Base-by-base conservation (phyloP, 2,329 filamentous ascomycete genomes). In the Fusarium transvaalense region DNA sequence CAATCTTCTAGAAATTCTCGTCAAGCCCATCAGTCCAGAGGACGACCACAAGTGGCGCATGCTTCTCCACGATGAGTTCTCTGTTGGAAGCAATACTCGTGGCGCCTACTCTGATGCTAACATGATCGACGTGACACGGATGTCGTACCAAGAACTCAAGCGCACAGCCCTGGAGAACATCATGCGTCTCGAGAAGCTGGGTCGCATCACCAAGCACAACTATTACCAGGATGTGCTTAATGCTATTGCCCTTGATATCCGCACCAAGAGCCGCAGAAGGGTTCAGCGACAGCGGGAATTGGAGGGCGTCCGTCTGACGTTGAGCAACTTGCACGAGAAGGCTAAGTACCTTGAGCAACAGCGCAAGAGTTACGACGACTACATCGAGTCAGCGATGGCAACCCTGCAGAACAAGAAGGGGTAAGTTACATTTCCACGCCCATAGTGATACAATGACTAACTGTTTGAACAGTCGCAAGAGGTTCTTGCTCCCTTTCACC, bases 161-260 rank as follows among this genome's bases (percentile, higher is more conserved):
- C 89, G 93, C 54, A 96, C 91, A 61, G 94, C 94, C 5, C 85
- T 99, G 9, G 94, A 99, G 79, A 98, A 98, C 75, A 93, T 99
- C 63, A 89, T 99, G 82, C 87, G 89, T 17, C 87, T 99, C 38
- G 95, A 99, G 80, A 89, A 92, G 69, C 86, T 91, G 75, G 94
- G 94, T 60, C 91, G 94, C 75, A 94, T 99, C 72, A 94, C 91
- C n/a, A 88, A 88, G 77, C 85, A 94, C 75, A 98, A 99, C 79
- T 89, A 92, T 77, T 99, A 98, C 81, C 96, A 99, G 81, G 96
- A 99, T 76, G 87, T 99, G n/a, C 87, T 99, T 69, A 99, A 99
- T 76, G 93, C 94, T 66, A 97, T 99, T 74, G 96, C 96, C 3
- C 87, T 97, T 58, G 96, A 99, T 76, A 99, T 99, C 77, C 91